A percentile compares a stretch with the other conserved stretches of the same genome.
These are phyloP conservation scores for Cornus controversa DNA, from an alignment of 148 eudicot species.

Conservation along the genomic window DNA sequence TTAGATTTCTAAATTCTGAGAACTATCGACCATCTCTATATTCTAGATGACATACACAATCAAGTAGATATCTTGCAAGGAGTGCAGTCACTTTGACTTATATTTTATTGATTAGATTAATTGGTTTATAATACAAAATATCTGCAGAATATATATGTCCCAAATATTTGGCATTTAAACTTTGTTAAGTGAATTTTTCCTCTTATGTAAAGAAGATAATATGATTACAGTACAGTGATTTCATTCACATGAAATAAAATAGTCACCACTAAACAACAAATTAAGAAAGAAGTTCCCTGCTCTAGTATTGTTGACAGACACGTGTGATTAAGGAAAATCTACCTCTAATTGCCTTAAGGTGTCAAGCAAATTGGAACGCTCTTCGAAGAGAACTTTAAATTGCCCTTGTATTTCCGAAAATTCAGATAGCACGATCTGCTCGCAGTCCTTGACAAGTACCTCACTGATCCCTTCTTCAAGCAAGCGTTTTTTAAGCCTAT, in stretches of 20 bases:
- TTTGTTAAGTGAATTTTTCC: not conserved
- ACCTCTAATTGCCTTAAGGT: slow-evolving; percentile 91
- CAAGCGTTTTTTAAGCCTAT: slow-evolving; percentile 71
- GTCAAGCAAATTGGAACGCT: slow-evolving; percentile 74
- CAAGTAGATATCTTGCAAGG: not conserved
- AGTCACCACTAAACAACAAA: too few species aligned
- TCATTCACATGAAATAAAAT: too few species aligned
- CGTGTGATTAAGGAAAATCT: slow-evolving; percentile 7
- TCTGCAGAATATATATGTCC: not conserved
- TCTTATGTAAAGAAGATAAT: not conserved
- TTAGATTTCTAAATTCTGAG: not conserved
- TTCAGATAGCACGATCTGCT: slow-evolving; percentile 86
- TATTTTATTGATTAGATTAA: too few species aligned
- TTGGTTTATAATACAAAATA: too few species aligned
- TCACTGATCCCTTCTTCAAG: slow-evolving; percentile 72
- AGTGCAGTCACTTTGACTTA: too few species aligned
- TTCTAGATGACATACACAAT: not conserved
- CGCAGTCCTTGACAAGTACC: slow-evolving; percentile 79
- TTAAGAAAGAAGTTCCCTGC: not conserved
- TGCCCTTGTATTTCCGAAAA: slow-evolving; percentile 67
- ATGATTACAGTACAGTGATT: not conserved
- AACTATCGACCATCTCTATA: not conserved
- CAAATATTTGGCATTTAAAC: not conserved
- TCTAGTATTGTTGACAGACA: not conserved
- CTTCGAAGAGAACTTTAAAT: slow-evolving; percentile 63